A percentile compares a stretch with the other conserved stretches of the same genome.
Conservation (phyloP, 345 rosid genomes). For the Arabidopsis arenosa region DNA sequence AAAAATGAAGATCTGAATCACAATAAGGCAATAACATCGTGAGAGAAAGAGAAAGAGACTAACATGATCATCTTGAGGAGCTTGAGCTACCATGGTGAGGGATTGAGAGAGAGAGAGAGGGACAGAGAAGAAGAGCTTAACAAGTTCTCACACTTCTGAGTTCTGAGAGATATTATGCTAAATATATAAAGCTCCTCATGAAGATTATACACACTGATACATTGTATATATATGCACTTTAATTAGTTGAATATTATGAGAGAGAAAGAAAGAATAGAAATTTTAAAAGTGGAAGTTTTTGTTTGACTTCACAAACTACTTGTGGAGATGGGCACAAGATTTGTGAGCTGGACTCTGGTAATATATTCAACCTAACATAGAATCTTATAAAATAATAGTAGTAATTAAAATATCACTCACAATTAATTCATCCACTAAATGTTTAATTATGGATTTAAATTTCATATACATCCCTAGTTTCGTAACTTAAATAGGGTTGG, state of each 20-base stretch:
- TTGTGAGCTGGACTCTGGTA: slow-evolving; percentile 37
- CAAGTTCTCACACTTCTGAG: slow-evolving; percentile 25
- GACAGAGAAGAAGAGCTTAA: slow-evolving; percentile 31
- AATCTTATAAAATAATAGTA: slow-evolving; percentile 8
- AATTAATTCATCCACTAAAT: neutral
- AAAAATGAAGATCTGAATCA: slow-evolving; percentile 33
- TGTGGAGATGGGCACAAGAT: slow-evolving; percentile 39
- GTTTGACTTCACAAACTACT: slow-evolving; percentile 47
- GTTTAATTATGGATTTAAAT: slow-evolving; percentile 5
- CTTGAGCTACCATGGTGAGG: slow-evolving; percentile 45
- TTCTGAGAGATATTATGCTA: slow-evolving; percentile 25
- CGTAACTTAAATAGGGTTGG: neutral
- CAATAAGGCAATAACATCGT: neutral
- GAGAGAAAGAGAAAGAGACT: slow-evolving; percentile 28
- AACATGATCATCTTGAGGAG: slow-evolving; percentile 39
- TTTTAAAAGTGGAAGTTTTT: slow-evolving; percentile 32
- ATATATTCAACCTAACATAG: neutral
- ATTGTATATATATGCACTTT: slow-evolving; percentile 21
- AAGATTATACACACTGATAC: slow-evolving; percentile 3
- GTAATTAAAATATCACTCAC: slow-evolving; percentile 10
- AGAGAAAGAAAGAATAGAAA: slow-evolving; percentile 18
- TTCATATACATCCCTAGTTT: slow-evolving; percentile 9
- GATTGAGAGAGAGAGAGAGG: slow-evolving; percentile 14
- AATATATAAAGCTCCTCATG: slow-evolving; percentile 33
- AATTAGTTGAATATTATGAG: slow-evolving; percentile 40